Evolutionary conservation across 176 grass and related monocot species (phyloP).

Genomic region (Juncus effusus): DNA sequence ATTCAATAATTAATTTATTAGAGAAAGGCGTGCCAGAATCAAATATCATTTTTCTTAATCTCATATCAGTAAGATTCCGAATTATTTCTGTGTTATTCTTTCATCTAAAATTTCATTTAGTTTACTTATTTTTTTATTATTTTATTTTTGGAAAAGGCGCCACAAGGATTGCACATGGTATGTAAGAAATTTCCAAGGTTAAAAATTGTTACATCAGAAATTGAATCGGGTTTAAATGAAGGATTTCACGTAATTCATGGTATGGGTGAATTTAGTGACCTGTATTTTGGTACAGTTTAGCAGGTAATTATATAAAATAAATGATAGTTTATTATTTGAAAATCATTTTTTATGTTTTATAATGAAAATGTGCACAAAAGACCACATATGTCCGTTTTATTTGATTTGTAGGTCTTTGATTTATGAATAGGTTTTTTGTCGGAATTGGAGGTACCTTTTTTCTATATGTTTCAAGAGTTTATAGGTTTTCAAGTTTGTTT

Average conservation of each 20-base stretch:
- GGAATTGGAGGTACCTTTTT: too few relatives aligned
- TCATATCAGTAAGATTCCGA: conserved; percentile 60
- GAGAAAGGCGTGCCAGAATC: conserved; percentile 73
- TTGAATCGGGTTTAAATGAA: conserved; percentile 66
- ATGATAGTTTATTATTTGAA: too few relatives aligned
- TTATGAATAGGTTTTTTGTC: too few relatives aligned
- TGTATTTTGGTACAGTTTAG: conserved; percentile 84
- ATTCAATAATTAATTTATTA: conserved; percentile 34
- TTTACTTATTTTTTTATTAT: conserved; percentile 21
- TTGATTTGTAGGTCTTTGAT: too few relatives aligned
- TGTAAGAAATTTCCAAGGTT: conserved; percentile 77
- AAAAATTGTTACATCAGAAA: conserved; percentile 88
- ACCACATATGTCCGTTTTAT: too few relatives aligned
- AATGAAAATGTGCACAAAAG: too few relatives aligned
- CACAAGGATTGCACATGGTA: conserved; percentile 69
- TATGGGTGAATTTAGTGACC: conserved; percentile 82
- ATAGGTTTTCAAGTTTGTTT: too few relatives aligned
- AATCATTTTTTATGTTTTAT: too few relatives aligned
- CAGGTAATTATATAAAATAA: not conserved
- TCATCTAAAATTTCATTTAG: not conserved
- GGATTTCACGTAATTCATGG: conserved; percentile 75
- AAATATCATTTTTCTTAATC: conserved; percentile 85
- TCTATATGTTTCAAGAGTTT: too few relatives aligned
- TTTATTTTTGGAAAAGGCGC: conserved; percentile 43
- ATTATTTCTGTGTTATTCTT: not conserved